Conservation (phyloP, 2,329 filamentous ascomycete species). For the Daldinia sp. region DNA sequence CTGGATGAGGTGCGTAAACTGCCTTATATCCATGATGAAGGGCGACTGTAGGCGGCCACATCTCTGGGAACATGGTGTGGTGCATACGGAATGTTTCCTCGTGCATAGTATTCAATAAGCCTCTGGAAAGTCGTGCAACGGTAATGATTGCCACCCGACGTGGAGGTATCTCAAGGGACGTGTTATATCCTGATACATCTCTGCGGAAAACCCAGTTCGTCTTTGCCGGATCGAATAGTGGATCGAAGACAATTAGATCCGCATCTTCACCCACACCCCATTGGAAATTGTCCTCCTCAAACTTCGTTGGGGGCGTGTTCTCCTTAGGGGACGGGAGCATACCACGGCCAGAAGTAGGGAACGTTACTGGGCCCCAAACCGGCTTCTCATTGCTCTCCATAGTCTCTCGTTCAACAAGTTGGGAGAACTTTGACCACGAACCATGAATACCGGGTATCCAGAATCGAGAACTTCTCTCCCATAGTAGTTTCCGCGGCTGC, state of each 20-base stretch:
- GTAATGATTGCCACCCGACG: constrained; percentile 70
- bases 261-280: constrained; percentile 70
- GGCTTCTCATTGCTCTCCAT: constrained; percentile 54
- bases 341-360: constrained; percentile 57
- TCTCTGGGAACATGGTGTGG: constrained; percentile 71
- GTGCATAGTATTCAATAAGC: constrained; percentile 69
- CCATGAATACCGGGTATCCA: constrained; percentile 70
- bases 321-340: constrained; percentile 68
- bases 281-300: constrained; percentile 74
- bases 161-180: constrained; percentile 62
- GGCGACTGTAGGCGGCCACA: constrained; percentile 68
- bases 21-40: constrained; percentile 72
- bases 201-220: constrained; percentile 70
- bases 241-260: constrained; percentile 71
- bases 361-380: constrained; percentile 70
- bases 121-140: constrained; percentile 63
- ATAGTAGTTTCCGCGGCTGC: constrained; percentile 70
- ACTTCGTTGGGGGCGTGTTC: constrained; percentile 67
- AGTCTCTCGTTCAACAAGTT: constrained; percentile 66
- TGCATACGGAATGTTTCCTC: constrained; percentile 63
- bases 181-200: constrained; percentile 68
- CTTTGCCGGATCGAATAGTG: constrained; percentile 67
- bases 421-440: constrained; percentile 66
- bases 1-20: constrained; percentile 73
- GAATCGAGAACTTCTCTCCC: constrained; percentile 72